Conservation (phyloP, 176 grass and related monocot species). For the Sorghum bicolor region DNA sequence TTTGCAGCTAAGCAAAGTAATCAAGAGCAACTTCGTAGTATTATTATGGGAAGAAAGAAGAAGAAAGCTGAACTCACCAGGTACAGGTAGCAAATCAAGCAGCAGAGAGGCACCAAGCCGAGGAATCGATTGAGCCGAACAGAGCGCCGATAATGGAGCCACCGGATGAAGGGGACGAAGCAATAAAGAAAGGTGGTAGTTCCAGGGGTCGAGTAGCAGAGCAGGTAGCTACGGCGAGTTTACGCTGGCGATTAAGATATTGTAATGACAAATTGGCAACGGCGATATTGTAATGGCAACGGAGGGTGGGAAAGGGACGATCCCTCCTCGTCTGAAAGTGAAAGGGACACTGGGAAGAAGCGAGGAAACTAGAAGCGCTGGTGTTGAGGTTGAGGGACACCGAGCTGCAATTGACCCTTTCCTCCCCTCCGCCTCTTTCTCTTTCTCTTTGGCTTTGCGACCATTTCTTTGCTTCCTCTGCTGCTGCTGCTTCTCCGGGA, state of each 20-base stretch:
- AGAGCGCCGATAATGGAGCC: not conserved
- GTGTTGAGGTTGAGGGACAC: not conserved
- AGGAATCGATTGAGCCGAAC: not conserved
- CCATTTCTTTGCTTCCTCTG: constrained; percentile 2
- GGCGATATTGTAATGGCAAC: constrained; percentile 16
- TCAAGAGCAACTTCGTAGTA: not conserved
- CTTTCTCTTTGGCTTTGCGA: no score
- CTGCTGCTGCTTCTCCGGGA: not conserved
- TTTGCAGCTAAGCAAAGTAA: not conserved
- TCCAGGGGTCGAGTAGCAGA: not conserved
- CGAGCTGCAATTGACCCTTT: constrained; percentile 15
- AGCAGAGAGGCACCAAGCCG: not conserved
- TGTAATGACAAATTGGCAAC: not conserved
- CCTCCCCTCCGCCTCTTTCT: not conserved
- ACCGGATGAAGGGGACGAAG: not conserved
- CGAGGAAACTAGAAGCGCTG: not conserved
- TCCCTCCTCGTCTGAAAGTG: not conserved
- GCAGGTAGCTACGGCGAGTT: not conserved
- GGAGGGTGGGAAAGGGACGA: not conserved
- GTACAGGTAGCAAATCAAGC: constrained; percentile 16
- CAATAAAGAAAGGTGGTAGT: not conserved
- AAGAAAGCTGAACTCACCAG: constrained; percentile 35
- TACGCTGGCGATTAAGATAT: not conserved
- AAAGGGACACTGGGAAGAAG: constrained; percentile 17
- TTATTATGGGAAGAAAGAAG: not conserved